Evolutionary conservation across 768 basidiomycete species (phyloP).

Genomic region (Serendipita sp.): DNA sequence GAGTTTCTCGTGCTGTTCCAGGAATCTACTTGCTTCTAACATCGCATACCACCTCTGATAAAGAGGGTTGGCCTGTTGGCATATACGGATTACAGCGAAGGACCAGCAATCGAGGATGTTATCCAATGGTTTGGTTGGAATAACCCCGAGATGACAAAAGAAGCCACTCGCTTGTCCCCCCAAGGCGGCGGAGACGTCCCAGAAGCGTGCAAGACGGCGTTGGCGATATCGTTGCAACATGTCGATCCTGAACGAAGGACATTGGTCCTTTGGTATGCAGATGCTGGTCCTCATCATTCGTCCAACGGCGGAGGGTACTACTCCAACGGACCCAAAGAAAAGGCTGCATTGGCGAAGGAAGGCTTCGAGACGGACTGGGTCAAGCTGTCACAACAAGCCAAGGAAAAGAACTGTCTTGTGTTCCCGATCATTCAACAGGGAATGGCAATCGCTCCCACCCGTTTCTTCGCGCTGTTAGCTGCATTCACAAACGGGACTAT

Average conservation of each 20-base stretch:
- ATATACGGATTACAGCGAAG: conserved; percentile 17
- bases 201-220: conserved; percentile 19
- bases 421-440: conserved; percentile 15
- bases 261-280: conserved; percentile 19
- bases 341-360: conserved; percentile 15
- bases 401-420: conserved; percentile 15
- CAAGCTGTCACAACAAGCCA: conserved; percentile 16
- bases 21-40: not conserved
- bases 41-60: not conserved
- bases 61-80: conserved; percentile 17
- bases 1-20: conserved; percentile 19
- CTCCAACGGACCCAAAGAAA: conserved; percentile 14
- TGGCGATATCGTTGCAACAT: conserved; percentile 17
- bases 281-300: conserved; percentile 19
- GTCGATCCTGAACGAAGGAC: conserved; percentile 16
- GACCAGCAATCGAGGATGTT: conserved; percentile 11
- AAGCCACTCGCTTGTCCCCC: conserved; percentile 12
- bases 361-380: conserved; percentile 18
- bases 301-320: conserved; percentile 8
- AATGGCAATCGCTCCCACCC: conserved; percentile 5
- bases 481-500: conserved; percentile 17
- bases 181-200: conserved; percentile 19
- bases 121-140: conserved; percentile 19
- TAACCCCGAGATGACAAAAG: conserved; percentile 13
- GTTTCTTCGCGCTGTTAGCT: conserved; percentile 17